phyloP scores from a whole-genome alignment of 805 yeast genomes.

The Vanderwaltozyma yarrowii region DNA sequence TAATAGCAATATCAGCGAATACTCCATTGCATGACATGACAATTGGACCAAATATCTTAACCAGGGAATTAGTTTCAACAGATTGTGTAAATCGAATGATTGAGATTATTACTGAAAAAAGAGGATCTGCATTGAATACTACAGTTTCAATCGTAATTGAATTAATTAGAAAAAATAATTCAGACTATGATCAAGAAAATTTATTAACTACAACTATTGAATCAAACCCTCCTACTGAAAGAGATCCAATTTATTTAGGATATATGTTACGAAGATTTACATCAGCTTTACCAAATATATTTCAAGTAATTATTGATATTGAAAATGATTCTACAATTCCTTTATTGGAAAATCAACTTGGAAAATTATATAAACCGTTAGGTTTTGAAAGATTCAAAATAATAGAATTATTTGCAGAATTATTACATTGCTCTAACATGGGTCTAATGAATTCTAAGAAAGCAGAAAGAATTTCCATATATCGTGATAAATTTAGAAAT shows the following conservation, averaged over 20 bases:
- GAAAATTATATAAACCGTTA: constrained; percentile 51
- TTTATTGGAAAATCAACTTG: constrained; percentile 51
- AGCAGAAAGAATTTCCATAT: constrained; percentile 55
- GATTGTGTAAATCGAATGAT: constrained; percentile 52
- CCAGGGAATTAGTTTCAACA: constrained; percentile 75
- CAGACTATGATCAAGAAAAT: constrained; percentile 85
- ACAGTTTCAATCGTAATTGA: constrained; percentile 92
- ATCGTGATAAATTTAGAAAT: constrained; percentile 56
- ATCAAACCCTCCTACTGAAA: constrained; percentile 75
- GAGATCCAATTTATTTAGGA: constrained; percentile 90
- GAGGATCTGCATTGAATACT: constrained; percentile 77
- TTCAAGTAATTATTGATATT: constrained; percentile 15
- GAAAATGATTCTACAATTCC: constrained; percentile 12
- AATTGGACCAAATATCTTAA: constrained; percentile 87
- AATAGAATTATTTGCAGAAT: constrained; percentile 84
- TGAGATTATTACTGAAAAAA: constrained; percentile 50
- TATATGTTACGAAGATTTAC: constrained; percentile 58
- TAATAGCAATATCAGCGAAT: constrained; percentile 85
- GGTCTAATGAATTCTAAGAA: constrained; percentile 68
- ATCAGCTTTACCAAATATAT: constrained; percentile 34
- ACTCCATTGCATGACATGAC: constrained; percentile 67
- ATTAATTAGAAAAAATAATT: constrained; percentile 86
- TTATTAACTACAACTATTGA: constrained; percentile 65
- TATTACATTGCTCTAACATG: constrained; percentile 94
- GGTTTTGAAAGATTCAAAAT: constrained; percentile 88